These are phyloP conservation scores for Suillus spraguei DNA, from an alignment of 768 basidiomycete genomes.

Conservation along the genomic window DNA sequence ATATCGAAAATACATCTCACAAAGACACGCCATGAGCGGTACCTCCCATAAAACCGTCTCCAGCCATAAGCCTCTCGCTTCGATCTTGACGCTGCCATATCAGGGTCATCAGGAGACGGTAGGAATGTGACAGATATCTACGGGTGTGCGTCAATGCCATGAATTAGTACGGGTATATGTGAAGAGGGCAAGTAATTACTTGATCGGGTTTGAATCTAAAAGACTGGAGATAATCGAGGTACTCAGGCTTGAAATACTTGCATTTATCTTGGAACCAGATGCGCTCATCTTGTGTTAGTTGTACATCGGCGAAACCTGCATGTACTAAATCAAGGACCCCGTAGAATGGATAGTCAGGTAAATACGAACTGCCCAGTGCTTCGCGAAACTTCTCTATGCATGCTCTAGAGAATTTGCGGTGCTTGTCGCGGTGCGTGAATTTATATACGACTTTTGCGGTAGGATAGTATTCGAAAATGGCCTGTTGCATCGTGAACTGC, in stretches of 20 bases:
- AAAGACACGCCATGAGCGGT: slow-evolving; percentile 89
- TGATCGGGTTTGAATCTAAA: slow-evolving; percentile 73
- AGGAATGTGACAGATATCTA: slow-evolving; percentile 70
- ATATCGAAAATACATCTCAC: slow-evolving; percentile 83
- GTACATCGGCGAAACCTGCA: slow-evolving; percentile 69
- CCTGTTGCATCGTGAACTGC: slow-evolving; percentile 96
- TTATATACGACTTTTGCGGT: slow-evolving; percentile 67
- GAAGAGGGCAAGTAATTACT: background rate
- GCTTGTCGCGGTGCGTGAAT: slow-evolving; percentile 77
- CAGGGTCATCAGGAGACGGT: slow-evolving; percentile 52
- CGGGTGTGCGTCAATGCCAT: background rate
- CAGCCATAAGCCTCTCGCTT: slow-evolving; percentile 70
- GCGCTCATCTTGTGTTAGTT: slow-evolving; percentile 61
- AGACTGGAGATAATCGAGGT: slow-evolving; percentile 73
- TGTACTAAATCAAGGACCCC: slow-evolving; percentile 22
- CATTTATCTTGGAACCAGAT: slow-evolving; percentile 68
- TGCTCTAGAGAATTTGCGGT: slow-evolving; percentile 58
- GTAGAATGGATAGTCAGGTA: too few species aligned
- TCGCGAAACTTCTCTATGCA: slow-evolving; percentile 38
- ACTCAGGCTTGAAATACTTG: slow-evolving; percentile 70
- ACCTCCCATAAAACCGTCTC: slow-evolving; percentile 96
- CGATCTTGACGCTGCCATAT: slow-evolving; percentile 67
- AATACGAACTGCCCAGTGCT: slow-evolving; percentile 52
- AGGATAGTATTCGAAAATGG: slow-evolving; percentile 79
- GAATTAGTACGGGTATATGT: background rate